These are phyloP conservation scores for Rosa rugosa DNA, from an alignment of 306 rosid genomes.

Conservation along the genomic window DNA sequence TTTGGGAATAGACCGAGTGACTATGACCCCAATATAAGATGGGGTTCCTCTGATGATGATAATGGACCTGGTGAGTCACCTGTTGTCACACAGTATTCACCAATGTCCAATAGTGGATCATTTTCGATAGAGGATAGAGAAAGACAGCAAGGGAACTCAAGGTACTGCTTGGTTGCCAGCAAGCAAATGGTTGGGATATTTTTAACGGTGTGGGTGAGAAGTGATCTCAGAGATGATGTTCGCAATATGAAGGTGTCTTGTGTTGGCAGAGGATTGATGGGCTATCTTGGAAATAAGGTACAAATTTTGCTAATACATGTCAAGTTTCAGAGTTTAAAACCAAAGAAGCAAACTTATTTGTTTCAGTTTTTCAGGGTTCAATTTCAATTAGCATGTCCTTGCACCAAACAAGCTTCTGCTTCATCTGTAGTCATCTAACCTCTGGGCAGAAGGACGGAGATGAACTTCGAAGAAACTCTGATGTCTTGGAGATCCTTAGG, in stretches of 20 bases:
- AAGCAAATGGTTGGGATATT: slow-evolving; percentile 99
- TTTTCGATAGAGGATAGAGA: slow-evolving; percentile 76
- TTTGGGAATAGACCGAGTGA: slow-evolving; percentile 73
- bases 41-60: slow-evolving; percentile 93
- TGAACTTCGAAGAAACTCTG: slow-evolving; percentile 91
- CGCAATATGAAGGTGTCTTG: slow-evolving; percentile 90
- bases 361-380: slow-evolving; percentile 79
- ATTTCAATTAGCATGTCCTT: slow-evolving; percentile 95
- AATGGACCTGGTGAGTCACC: slow-evolving; percentile 75
- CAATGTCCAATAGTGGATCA: slow-evolving; percentile 53
- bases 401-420: slow-evolving; percentile 99
- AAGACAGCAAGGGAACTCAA: slow-evolving; percentile 65
- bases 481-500: slow-evolving; percentile 90
- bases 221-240: slow-evolving; percentile 73
- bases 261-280: slow-evolving; percentile 98
- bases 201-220: slow-evolving; percentile 85
- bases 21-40: slow-evolving; percentile 69
- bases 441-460: slow-evolving; percentile 99
- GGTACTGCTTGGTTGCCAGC: slow-evolving; percentile 89
- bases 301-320: slow-evolving; percentile 7
- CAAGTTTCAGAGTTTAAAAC: slow-evolving; percentile 4
- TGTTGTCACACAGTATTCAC: slow-evolving; percentile 54
- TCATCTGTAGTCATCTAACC: slow-evolving; percentile 93
- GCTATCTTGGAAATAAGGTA: slow-evolving; percentile 99
- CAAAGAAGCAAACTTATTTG: slow-evolving; percentile 27